Evolutionary conservation across 805 yeast species (phyloP).

Genomic region (Candida pseudoglaebosa): DNA sequence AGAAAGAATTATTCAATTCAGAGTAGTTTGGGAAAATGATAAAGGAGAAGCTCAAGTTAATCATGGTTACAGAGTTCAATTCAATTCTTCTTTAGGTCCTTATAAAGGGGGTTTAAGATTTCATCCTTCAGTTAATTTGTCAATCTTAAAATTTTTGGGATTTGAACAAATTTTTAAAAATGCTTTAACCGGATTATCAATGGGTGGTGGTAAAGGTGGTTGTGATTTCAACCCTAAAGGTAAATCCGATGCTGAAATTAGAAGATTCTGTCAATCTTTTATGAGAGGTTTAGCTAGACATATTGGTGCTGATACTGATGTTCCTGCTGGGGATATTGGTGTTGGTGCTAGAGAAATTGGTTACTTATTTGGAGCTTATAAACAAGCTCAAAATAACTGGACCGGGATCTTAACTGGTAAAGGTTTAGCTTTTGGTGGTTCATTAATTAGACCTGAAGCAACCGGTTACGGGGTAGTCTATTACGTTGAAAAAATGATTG

Average conservation of each 20-base stretch:
- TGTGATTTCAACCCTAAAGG: conserved; percentile 97
- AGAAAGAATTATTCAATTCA: conserved; percentile 93
- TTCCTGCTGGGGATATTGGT: conserved; percentile 99
- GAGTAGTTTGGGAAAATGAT: conserved; percentile 98
- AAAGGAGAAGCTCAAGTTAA: conserved; percentile 86
- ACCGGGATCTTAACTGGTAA: conserved; percentile 98
- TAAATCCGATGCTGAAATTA: conserved; percentile 86
- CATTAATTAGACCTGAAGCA: conserved; percentile 98
- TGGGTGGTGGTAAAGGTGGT: conserved; percentile 99
- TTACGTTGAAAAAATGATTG: conserved; percentile 97
- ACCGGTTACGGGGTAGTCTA: conserved; percentile 97
- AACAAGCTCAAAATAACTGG: conserved; percentile 83
- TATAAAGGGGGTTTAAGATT: conserved; percentile 98
- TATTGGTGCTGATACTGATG: conserved; percentile 97
- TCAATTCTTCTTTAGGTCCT: conserved; percentile 97
- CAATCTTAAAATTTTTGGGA: conserved; percentile 93
- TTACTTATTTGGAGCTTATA: conserved; percentile 95
- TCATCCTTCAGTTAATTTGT: conserved; percentile 95
- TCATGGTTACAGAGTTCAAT: conserved; percentile 97
- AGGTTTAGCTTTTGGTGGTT: conserved; percentile 98
- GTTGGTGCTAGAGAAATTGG: conserved; percentile 97
- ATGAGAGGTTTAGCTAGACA: conserved; percentile 94
- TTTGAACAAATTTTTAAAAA: conserved; percentile 98
- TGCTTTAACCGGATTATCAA: conserved; percentile 93
- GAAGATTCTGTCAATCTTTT: conserved; percentile 94